Evolutionary conservation across 2,329 filamentous ascomycete genomes (phyloP).

Genomic region (Aspergillus fischeri): DNA sequence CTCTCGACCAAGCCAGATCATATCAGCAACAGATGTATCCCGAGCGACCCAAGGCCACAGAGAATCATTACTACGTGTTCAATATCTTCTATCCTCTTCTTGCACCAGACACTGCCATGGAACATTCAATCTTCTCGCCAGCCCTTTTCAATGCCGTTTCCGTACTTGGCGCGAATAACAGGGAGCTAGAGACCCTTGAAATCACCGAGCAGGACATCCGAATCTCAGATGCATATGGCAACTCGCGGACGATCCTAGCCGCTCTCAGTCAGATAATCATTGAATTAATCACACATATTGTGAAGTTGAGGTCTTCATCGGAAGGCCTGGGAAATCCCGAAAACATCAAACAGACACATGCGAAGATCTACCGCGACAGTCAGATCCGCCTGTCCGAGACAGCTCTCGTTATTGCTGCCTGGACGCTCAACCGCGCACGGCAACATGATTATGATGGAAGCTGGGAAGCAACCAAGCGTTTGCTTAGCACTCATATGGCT

Average conservation of each 20-base stretch:
- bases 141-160: conserved; percentile 41
- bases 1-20: conserved; percentile 32
- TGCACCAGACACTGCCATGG: conserved; percentile 29
- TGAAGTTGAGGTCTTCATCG: conserved; percentile 29
- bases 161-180: conserved; percentile 38
- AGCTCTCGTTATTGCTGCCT: conserved; percentile 38
- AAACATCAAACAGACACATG: conserved; percentile 39
- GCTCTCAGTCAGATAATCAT: conserved; percentile 40
- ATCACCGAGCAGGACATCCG: conserved; percentile 29
- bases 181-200: conserved; percentile 35
- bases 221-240: conserved; percentile 29
- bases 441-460: conserved; percentile 19
- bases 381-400: conserved; percentile 38
- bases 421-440: conserved; percentile 35
- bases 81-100: conserved; percentile 43
- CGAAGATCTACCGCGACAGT: conserved; percentile 40
- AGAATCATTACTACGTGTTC: conserved; percentile 43
- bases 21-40: conserved; percentile 33
- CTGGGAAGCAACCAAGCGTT: conserved; percentile 24
- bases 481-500: conserved; percentile 28
- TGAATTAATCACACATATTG: conserved; percentile 38
- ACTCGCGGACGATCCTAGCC: conserved; percentile 35
- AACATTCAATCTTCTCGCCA: conserved; percentile 41
- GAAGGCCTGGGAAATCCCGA: conserved; percentile 25
- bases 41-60: conserved; percentile 22